Evolutionary conservation across 306 rosid genomes (phyloP).

Genomic region (Erythrophleum fordii): DNA sequence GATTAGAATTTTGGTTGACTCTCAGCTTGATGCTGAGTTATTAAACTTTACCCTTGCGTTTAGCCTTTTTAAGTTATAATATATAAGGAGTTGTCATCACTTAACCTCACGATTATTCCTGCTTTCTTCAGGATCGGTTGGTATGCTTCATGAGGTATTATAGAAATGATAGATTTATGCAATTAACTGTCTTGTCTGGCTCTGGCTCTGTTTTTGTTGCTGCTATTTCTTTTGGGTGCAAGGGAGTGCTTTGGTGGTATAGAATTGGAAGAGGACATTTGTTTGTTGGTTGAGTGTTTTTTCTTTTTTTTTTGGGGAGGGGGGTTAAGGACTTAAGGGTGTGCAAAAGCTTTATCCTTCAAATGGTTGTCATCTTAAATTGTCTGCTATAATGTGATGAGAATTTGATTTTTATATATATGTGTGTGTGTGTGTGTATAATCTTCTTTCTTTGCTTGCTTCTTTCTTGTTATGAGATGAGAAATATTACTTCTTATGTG

Average conservation of each 20-base stretch:
- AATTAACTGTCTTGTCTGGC: background rate
- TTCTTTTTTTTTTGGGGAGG: no score
- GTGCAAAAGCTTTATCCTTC: background rate
- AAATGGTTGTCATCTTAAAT: background rate
- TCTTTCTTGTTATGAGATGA: slow-evolving; percentile 26
- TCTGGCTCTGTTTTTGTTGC: background rate
- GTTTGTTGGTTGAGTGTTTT: background rate
- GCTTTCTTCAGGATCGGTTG: background rate
- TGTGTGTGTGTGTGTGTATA: no score
- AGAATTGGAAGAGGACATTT: background rate
- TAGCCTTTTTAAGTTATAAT: background rate
- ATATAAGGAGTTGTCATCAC: background rate
- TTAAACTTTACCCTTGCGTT: background rate
- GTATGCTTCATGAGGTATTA: slow-evolving; percentile 5
- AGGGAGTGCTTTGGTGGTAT: background rate
- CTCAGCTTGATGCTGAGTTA: background rate
- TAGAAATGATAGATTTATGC: background rate
- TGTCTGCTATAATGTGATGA: background rate
- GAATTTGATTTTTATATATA: no score
- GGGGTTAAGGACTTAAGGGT: background rate
- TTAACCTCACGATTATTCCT: background rate
- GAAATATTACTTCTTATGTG: slow-evolving; percentile 20
- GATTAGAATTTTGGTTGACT: slow-evolving; percentile 8
- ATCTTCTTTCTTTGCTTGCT: background rate
- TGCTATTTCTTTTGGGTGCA: background rate